A percentile compares a stretch with the other conserved stretches of the same genome.
Conservation (phyloP, 495 filamentous ascomycete species). For the Daldinia loculata region DNA sequence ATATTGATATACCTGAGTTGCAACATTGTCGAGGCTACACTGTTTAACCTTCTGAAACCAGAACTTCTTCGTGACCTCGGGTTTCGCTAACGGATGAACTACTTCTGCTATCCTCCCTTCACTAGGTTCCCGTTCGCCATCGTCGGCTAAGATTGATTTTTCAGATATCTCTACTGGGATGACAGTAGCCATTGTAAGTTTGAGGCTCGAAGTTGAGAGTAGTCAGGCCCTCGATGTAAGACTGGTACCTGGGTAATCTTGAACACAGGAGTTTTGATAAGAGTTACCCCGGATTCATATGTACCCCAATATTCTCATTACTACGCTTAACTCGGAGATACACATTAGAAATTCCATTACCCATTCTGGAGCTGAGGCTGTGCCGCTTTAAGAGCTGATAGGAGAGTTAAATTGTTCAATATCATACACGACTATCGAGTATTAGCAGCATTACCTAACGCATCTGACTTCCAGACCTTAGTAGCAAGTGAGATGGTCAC, state of each 20-base stretch:
- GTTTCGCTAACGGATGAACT: conserved; percentile 51
- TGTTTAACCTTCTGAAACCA: conserved; percentile 54
- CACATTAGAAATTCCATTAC: not conserved
- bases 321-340: not conserved
- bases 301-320: not conserved
- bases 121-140: conserved; percentile 22
- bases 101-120: conserved; percentile 26
- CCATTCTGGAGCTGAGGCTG: not conserved
- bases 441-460: not conserved
- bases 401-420: not conserved
- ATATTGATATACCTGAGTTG: conserved; percentile 56
- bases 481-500: not conserved
- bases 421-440: not conserved
- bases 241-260: not conserved
- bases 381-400: not conserved
- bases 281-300: not conserved
- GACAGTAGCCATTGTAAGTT: conserved; percentile 37
- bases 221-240: not conserved
- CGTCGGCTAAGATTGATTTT: conserved; percentile 22
- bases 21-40: conserved; percentile 63
- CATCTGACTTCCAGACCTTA: not conserved
- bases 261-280: not conserved
- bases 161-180: conserved; percentile 22
- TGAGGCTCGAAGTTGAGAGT: not conserved
- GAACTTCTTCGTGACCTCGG: conserved; percentile 50